These are phyloP conservation scores for Prunus yedoensis DNA, from an alignment of 331 rosid genomes.

Conservation along the genomic window DNA sequence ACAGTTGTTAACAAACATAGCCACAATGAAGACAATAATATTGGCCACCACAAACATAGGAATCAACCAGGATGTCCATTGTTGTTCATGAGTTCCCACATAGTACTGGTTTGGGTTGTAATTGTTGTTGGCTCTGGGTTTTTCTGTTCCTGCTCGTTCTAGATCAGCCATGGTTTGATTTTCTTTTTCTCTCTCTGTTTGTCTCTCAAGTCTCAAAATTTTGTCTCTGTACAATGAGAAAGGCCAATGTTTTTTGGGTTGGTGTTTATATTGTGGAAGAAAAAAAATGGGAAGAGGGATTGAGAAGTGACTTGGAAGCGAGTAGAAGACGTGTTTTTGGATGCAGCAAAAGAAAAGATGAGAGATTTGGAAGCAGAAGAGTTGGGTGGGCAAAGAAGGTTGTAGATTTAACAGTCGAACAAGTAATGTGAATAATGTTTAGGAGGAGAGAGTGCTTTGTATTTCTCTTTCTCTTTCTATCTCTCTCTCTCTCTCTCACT, in stretches of 20 bases:
- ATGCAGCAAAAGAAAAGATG: not conserved
- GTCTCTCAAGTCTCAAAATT: not conserved
- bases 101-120: slow-evolving; percentile 26
- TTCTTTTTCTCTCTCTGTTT: not conserved
- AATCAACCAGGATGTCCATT: slow-evolving; percentile 55
- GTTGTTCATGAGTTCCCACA: slow-evolving; percentile 34
- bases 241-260: not conserved
- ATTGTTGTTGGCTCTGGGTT: slow-evolving; percentile 18
- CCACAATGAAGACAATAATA: slow-evolving; percentile 37
- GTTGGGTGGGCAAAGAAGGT: too few relatives aligned
- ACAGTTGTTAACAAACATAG: slow-evolving; percentile 45
- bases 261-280: not conserved
- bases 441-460: too few relatives aligned
- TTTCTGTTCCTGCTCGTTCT: slow-evolving; percentile 44
- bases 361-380: not conserved
- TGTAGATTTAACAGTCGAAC: slow-evolving; percentile 14
- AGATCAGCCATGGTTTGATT: slow-evolving; percentile 39
- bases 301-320: slow-evolving; percentile 34
- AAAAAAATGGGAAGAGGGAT: not conserved
- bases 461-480: too few relatives aligned
- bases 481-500: too few relatives aligned
- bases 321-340: slow-evolving; percentile 18
- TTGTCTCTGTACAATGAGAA: not conserved
- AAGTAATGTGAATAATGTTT: too few relatives aligned
- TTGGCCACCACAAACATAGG: slow-evolving; percentile 53